A percentile compares a stretch with the other conserved stretches of the same genome.
phyloP scores from a whole-genome alignment of 75 land plant genomes.

The Isoetes taiwanensis region DNA sequence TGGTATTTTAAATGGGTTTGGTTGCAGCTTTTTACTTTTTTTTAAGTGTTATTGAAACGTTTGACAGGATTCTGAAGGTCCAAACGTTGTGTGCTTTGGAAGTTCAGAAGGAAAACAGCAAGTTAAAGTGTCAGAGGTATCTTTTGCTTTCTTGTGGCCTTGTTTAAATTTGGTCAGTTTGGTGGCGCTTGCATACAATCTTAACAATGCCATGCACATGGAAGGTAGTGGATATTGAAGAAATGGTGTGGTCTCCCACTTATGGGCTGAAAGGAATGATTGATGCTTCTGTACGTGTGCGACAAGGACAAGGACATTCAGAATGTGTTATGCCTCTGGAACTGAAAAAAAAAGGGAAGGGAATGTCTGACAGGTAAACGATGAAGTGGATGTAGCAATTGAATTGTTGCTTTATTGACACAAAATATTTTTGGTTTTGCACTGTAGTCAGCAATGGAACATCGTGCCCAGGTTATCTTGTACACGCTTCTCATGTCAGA shows the following conservation, averaged over 20 bases:
- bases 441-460: constrained; percentile 72
- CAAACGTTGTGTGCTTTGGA: constrained; percentile 40
- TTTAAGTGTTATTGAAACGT: not conserved
- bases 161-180: too few species aligned
- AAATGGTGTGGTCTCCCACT: constrained; percentile 83
- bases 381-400: not conserved
- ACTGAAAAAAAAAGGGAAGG: constrained; percentile 81
- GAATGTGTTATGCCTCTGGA: constrained; percentile 64
- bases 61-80: not conserved
- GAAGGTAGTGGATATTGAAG: constrained; percentile 84
- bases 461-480: constrained; percentile 75
- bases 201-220: too few species aligned
- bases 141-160: too few species aligned
- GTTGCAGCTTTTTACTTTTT: too few species aligned
- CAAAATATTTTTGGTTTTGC: not conserved
- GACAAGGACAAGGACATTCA: not conserved
- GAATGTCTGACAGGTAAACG: constrained; percentile 67
- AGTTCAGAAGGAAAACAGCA: constrained; percentile 24
- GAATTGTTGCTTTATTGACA: not conserved
- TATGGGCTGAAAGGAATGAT: constrained; percentile 91
- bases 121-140: constrained; percentile 41
- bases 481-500: constrained; percentile 90
- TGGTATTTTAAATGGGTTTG: too few species aligned
- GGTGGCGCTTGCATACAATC: too few species aligned
- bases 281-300: constrained; percentile 67